phyloP scores from a whole-genome alignment of 306 rosid species.

The Carpinus viminea region DNA sequence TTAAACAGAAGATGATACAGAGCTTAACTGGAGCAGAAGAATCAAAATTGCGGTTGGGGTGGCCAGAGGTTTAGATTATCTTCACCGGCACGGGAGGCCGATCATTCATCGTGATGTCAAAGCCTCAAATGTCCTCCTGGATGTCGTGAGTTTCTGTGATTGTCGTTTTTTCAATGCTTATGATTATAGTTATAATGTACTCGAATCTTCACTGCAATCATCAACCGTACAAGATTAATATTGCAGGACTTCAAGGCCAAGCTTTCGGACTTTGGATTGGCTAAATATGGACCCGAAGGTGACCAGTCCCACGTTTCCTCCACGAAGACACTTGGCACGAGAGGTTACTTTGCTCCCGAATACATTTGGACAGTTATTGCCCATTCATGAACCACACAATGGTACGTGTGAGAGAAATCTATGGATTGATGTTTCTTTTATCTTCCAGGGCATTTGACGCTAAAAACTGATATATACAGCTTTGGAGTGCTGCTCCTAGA shows the following conservation, averaged over 20 bases:
- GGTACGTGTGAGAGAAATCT: neutral
- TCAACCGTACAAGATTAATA: too few species aligned
- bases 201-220: too few species aligned
- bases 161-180: constrained; percentile 6
- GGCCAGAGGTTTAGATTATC: constrained; percentile 50
- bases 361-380: too few species aligned
- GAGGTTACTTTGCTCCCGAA: too few species aligned
- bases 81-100: constrained; percentile 44
- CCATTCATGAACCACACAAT: neutral
- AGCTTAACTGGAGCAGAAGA: constrained; percentile 48
- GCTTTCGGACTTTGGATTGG: constrained; percentile 53
- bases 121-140: constrained; percentile 52
- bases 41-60: constrained; percentile 48
- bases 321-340: constrained; percentile 47
- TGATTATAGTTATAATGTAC: neutral
- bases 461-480: constrained; percentile 44
- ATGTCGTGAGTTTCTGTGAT: constrained; percentile 41
- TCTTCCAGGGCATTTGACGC: constrained; percentile 45
- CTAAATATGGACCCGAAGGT: constrained; percentile 47
- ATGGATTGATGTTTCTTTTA: neutral
- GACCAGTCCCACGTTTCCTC: constrained; percentile 33
- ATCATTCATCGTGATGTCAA: constrained; percentile 58
- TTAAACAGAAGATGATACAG: constrained; percentile 24
- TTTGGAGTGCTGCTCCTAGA: constrained; percentile 36
- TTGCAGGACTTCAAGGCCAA: constrained; percentile 10